phyloP scores from a whole-genome alignment of 768 basidiomycete genomes.

The Boletus eberwhitei region DNA sequence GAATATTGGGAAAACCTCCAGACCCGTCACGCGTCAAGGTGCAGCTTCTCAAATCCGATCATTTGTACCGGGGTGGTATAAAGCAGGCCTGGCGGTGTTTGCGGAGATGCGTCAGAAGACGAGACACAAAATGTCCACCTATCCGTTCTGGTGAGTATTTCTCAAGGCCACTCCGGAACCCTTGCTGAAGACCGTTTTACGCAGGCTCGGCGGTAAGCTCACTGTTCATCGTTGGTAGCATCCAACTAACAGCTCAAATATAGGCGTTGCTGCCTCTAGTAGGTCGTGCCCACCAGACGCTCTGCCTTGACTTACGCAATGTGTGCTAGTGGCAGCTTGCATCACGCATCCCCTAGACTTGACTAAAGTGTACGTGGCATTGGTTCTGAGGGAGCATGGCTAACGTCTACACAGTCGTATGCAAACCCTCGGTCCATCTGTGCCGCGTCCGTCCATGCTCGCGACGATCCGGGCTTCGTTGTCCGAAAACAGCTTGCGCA shows the following conservation, averaged over 20 bases:
- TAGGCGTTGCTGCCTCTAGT: constrained; percentile 66
- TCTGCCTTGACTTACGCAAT: background rate
- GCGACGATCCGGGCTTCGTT: constrained; percentile 63
- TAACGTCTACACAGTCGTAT: constrained; percentile 54
- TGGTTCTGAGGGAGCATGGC: background rate
- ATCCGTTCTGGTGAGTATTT: constrained; percentile 33
- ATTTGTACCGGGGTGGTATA: constrained; percentile 12
- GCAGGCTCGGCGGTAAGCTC: constrained; percentile 59
- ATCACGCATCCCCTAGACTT: constrained; percentile 83
- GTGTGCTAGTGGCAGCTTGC: constrained; percentile 64
- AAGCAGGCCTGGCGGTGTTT: constrained; percentile 6
- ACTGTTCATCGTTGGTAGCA: background rate
- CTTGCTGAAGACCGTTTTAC: constrained; percentile 2
- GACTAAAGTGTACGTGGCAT: constrained; percentile 68
- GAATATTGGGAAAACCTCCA: background rate
- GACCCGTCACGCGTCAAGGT: constrained; percentile 9
- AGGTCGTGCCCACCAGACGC: constrained; percentile 22
- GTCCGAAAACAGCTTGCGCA: constrained; percentile 62
- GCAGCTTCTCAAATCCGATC: constrained; percentile 4
- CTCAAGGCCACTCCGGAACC: background rate
- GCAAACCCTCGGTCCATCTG: constrained; percentile 62
- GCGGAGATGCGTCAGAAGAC: constrained; percentile 4
- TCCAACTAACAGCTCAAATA: constrained; percentile 9
- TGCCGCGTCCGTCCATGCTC: constrained; percentile 61
- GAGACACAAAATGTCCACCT: constrained; percentile 22